phyloP scores from a whole-genome alignment of 768 basidiomycete species.

The Rhodotorula graminis region DNA sequence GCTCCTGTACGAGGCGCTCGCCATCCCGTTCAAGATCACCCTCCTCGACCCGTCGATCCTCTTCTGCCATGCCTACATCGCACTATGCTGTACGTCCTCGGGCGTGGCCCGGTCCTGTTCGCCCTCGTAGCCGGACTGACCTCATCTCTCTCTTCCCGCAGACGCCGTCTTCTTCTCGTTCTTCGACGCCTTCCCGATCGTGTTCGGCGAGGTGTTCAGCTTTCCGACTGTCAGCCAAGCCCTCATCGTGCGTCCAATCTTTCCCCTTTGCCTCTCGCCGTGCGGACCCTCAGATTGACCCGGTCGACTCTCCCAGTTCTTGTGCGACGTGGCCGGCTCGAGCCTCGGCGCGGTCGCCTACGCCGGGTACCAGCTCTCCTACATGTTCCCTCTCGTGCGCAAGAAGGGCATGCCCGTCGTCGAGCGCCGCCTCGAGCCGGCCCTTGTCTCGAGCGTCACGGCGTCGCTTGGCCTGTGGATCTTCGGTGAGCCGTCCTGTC shows the following conservation, averaged over 20 bases:
- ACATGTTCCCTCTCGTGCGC: slow-evolving; percentile 5
- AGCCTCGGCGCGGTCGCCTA: slow-evolving; percentile 12
- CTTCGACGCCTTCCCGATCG: slow-evolving; percentile 24
- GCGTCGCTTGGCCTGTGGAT: slow-evolving; percentile 13
- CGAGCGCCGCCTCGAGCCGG: slow-evolving; percentile 11
- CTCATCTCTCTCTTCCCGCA: neutral
- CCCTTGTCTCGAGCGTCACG: slow-evolving; percentile 5
- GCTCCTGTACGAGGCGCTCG: slow-evolving; percentile 18
- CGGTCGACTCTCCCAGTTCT: neutral
- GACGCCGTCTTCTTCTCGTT: slow-evolving; percentile 3
- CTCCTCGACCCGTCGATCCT: slow-evolving; percentile 32
- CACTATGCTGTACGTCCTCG: slow-evolving; percentile 5
- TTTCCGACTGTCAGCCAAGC: neutral
- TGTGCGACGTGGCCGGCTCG: slow-evolving; percentile 19
- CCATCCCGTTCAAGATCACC: slow-evolving; percentile 28
- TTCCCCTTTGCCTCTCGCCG: neutral
- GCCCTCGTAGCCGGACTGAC: neutral
- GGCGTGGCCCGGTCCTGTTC: neutral
- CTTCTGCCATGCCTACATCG: slow-evolving; percentile 33
- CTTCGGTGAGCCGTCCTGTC: slow-evolving; percentile 25
- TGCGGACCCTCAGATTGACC: no score
- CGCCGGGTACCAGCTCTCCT: slow-evolving; percentile 19
- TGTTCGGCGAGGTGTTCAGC: slow-evolving; percentile 7
- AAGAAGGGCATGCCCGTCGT: neutral
- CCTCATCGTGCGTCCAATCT: neutral